Evolutionary conservation across 768 basidiomycete species (phyloP), one percentile per base, ranked within the genome.

Genomic region (Mycena epipterygia): DNA sequence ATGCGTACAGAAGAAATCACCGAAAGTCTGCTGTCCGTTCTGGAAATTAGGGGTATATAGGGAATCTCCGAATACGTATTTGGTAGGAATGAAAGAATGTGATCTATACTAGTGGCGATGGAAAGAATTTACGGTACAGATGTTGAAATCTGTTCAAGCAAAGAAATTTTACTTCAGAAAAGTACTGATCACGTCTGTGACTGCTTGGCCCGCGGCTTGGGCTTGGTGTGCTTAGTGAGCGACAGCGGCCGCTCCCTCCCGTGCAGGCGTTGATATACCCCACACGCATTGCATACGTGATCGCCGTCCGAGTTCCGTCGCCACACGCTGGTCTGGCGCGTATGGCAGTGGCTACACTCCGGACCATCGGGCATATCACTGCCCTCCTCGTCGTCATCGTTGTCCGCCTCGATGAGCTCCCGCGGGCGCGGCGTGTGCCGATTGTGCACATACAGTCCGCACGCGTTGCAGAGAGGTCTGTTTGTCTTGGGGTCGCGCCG

Each of bases 271-370:
- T 33, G 11, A 33, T 49, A 62, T 12, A 62, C 60, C 12, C 60
- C 60, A 13, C 60, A 62, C 6, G 60, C 60, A 23, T 62, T 62
- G 48, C 60, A 62, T n/a, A 62, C 60, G 33, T 62, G 60, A 13
- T n/a, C 42, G 0, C 60, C 60, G 3, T 49, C 60, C 33, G 37
- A 35, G 33, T 49, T 62, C 14, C 60, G 30, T 13, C 60, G 44
- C 60, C 60, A 62, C 30, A 51, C 48, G 9, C 46, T 49, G 13
- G 60, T 62, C 46, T 49, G 32, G 12, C 46, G 55, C 55, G 55
- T 56, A 13, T 41, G 30, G 46, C 60, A 62, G 17, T 62, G 32
- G 23, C 30, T 33, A n/a, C 60, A 62, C 33, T 62, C 48, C 1
- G 60, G 60, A 4, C 60, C 60, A 23, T 37, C 55, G 35, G 1